Evolutionary conservation across 2,329 filamentous ascomycete genomes (phyloP).

Genomic region (Corynespora cassiicola): DNA sequence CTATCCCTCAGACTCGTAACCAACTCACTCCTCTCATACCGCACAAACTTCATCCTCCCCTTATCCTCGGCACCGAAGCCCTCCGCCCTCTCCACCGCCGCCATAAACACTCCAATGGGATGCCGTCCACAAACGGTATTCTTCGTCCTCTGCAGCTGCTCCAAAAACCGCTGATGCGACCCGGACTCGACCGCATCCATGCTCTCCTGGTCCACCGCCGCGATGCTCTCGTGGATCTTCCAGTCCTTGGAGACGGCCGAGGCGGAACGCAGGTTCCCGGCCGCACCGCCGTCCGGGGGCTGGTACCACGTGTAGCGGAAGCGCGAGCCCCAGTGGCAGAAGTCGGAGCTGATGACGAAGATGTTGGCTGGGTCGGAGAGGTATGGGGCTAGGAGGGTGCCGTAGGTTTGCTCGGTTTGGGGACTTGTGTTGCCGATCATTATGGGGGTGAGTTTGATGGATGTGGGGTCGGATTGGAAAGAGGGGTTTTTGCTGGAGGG

Average conservation of each 20-base stretch:
- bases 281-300: conserved; percentile 51
- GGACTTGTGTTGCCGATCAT: conserved; percentile 79
- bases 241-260: conserved; percentile 54
- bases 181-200: conserved; percentile 87
- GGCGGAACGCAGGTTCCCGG: conserved; percentile 42
- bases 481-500: conserved; percentile 33
- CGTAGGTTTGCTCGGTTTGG: conserved; percentile 71
- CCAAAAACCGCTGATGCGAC: conserved; percentile 71
- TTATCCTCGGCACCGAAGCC: conserved; percentile 58
- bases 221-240: conserved; percentile 84
- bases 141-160: conserved; percentile 71
- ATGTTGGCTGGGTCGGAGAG: conserved; percentile 76
- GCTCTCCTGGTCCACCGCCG: conserved; percentile 76
- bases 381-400: conserved; percentile 76
- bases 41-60: conserved; percentile 76
- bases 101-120: conserved; percentile 92
- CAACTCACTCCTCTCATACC: conserved; percentile 86
- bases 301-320: conserved; percentile 87
- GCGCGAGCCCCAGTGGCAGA: conserved; percentile 91
- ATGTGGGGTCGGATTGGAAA: conserved; percentile 54
- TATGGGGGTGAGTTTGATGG: conserved; percentile 82
- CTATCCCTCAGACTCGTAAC: conserved; percentile 72
- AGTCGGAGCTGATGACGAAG: conserved; percentile 93
- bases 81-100: conserved; percentile 71
- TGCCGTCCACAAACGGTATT: conserved; percentile 96